Base-by-base conservation (phyloP, 164 flowering plant species). In the Annona squamosa region DNA sequence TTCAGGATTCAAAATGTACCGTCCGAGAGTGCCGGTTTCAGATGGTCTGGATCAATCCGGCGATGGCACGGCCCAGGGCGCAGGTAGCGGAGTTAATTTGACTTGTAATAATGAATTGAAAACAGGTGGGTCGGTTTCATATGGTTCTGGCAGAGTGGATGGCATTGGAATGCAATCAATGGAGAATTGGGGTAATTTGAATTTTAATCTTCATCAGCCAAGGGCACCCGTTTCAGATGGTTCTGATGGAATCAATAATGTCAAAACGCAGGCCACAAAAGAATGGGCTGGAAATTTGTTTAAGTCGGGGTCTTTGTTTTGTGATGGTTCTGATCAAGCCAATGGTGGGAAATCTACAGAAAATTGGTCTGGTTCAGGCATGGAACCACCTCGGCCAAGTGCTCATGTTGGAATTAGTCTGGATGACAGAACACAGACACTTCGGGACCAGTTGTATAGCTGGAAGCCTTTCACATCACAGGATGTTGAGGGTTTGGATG, bases 391-490 rank as follows among this genome's bases (percentile, higher is more conserved):
- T 46, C 16, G 72, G 48, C 62, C 63, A 18, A 46, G 16, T 46
- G 19, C 57, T 10, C n/a, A 10, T 2, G 69, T 41, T 63, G 48
- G 63, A 9, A 63, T 43, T 37, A 18, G 67, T 70, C 7, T 17
- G n/a, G 45, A 70, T 56, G 57, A 46, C 3, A 61, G 16, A 46
- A 71, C n/a, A 41, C 9, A 13, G 41, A 76, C 56, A 1, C 18
- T 77, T 65, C 47, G 9, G 48, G 80, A 77, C 46, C 61, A 67
- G 72, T 46, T 67, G 59, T 6, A 45, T 4, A 65, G 74, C 6
- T 73, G 75, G 77, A 82, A 79, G 46, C 75, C 78, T 0, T 77
- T 82, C 61, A 44, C 74, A 48, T 73, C 75, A 12, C 63, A 66
- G 5, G 44, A 62, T 26, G 52, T 5, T 46, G 19, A 45, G 17